A percentile compares a stretch with the other conserved stretches of the same genome.
These are phyloP conservation scores for Cardamine resedifolia DNA, from an alignment of 345 rosid genomes.

Conservation along the genomic window DNA sequence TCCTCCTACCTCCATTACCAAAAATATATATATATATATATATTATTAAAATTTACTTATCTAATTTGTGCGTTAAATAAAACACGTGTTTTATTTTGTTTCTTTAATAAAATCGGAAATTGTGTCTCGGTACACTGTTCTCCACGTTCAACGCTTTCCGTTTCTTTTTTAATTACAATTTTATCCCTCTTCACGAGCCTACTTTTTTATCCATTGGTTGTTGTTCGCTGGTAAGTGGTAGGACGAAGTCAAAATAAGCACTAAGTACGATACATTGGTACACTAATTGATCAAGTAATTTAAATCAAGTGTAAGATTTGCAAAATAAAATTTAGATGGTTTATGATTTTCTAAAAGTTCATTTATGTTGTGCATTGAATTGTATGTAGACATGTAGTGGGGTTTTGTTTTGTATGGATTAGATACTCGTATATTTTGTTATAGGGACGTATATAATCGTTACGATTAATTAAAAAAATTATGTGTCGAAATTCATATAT, in stretches of 20 bases:
- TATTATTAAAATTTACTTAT: not conserved
- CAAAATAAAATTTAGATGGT: not conserved
- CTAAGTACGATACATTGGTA: too few species aligned
- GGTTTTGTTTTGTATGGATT: not conserved
- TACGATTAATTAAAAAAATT: too few species aligned
- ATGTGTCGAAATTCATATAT: too few species aligned
- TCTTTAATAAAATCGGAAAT: not conserved
- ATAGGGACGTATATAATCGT: too few species aligned
- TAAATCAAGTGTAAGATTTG: not conserved
- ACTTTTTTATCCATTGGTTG: not conserved
- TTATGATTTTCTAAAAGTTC: not conserved
- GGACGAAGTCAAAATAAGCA: constrained; percentile 16
- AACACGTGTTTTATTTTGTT: constrained; percentile 30
- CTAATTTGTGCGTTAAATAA: not conserved
- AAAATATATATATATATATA: not conserved
- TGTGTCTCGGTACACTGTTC: constrained; percentile 36
- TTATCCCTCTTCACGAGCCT: constrained; percentile 20
- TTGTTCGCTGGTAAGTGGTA: not conserved
- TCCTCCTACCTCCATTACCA: constrained; percentile 17
- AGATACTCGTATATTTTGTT: too few species aligned
- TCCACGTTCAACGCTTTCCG: constrained; percentile 36
- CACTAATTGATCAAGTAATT: not conserved
- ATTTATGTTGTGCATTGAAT: not conserved
- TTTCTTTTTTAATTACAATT: not conserved
- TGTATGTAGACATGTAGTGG: too few species aligned